Evolutionary conservation across 352 stramenopile species (phyloP), one percentile per base, ranked within the genome.

Genomic region (Thraustochytrium striatum): DNA sequence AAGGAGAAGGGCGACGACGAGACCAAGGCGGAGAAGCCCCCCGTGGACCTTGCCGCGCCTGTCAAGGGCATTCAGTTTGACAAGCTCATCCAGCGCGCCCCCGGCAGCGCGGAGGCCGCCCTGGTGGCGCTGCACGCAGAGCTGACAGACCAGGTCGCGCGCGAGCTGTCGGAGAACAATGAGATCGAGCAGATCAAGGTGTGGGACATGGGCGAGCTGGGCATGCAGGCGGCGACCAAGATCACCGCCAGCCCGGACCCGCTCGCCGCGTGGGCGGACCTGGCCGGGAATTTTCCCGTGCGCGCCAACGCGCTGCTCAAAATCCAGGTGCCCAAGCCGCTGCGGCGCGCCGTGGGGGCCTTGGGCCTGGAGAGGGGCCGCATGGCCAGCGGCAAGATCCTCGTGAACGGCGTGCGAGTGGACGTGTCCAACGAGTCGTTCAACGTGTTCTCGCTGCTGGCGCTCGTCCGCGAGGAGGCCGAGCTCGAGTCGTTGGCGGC

Each of bases 401-500:
- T 95, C 35, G 69, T 97, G 73, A 96, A 96, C 68, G 92, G 91
- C 25, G 91, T 92, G 57, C 78, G 83, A 9, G 80, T 96, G 8
- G 87, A 95, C 62, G 86, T 91, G 9, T 89, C 85, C 65, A 86
- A 91, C 61, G 85, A 85, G 1, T 93, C 90, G 7, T 97, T 97
- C 81, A 97, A 96, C 84, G 85, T 94, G 21, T 97, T 96, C 58
- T 87, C 95, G 70, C 91, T 96, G 25, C 86, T 96, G 82, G 87
- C 86, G 36, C 87, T 83, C 7, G 70, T 96, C 21, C 90, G 91
- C 65, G 84, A 87, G 11, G 90, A 94, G 68, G 90, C 61, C 11
- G 28, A 36, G 32, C 59, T 57, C 39, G 33, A 1, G n/a, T 41
- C 47, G 9, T 19, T 28, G 38, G n/a, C 50, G n/a, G 61, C 19